Conservation (phyloP, 331 rosid species). For the Acacia concinna region DNA sequence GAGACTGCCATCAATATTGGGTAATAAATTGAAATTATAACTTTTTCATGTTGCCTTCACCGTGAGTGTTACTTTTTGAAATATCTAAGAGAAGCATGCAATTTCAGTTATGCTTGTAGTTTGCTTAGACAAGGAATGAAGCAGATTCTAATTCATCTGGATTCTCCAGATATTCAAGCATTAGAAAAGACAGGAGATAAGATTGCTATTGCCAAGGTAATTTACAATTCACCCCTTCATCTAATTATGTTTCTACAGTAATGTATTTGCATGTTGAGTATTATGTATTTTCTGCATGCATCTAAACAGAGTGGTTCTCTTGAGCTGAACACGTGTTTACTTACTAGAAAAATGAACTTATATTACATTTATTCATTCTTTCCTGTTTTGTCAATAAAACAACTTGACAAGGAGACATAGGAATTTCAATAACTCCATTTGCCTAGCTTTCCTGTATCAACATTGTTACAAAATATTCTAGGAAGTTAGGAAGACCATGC, state of each 20-base stretch:
- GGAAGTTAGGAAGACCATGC: slow-evolving; percentile 16
- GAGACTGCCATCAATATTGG: slow-evolving; percentile 98
- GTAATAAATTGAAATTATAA: slow-evolving; percentile 44
- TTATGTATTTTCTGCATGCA: not conserved
- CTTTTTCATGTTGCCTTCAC: slow-evolving; percentile 7
- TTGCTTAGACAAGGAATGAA: slow-evolving; percentile 98
- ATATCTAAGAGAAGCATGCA: slow-evolving; percentile 44
- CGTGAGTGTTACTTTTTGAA: slow-evolving; percentile 19
- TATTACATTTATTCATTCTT: slow-evolving; percentile 1
- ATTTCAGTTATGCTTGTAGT: slow-evolving; percentile 90
- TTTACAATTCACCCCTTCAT: not conserved
- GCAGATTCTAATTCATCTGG: slow-evolving; percentile 76
- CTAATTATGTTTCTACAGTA: slow-evolving; percentile 1
- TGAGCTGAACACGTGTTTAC: not conserved
- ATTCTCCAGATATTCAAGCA: slow-evolving; percentile 65
- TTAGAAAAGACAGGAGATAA: slow-evolving; percentile 89
- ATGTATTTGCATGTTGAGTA: slow-evolving; percentile 18
- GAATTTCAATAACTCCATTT: slow-evolving; percentile 14
- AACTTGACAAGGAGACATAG: not conserved
- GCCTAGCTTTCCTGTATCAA: not conserved
- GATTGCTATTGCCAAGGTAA: slow-evolving; percentile 56
- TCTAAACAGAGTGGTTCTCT: not conserved
- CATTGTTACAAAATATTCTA: slow-evolving; percentile 1
- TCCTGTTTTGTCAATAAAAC: slow-evolving; percentile 7
- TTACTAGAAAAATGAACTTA: not conserved